phyloP scores from a whole-genome alignment of 75 land plant species.

The Sequoiadendron giganteum region DNA sequence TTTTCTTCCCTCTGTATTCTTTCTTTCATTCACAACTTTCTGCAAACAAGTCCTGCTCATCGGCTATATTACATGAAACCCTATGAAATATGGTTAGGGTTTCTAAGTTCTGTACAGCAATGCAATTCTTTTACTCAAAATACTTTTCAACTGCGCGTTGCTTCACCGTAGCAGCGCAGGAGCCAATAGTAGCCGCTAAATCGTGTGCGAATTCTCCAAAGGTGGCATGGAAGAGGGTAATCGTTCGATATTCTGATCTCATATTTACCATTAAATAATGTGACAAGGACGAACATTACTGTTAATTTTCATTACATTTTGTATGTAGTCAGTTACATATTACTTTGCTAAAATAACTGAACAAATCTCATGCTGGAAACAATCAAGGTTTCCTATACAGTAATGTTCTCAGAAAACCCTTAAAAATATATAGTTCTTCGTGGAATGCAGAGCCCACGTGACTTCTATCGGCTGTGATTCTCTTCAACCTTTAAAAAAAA shows the following conservation, averaged over 20 bases:
- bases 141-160: background rate
- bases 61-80: background rate
- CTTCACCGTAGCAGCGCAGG: background rate
- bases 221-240: background rate
- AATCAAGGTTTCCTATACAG: background rate
- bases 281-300: background rate
- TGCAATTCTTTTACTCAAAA: background rate
- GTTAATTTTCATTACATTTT: background rate
- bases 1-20: background rate
- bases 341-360: background rate
- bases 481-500: background rate
- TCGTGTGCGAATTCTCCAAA: background rate
- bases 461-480: background rate
- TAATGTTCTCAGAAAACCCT: background rate
- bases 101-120: background rate
- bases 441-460: background rate
- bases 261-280: background rate
- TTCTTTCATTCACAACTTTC: background rate
- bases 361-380: background rate
- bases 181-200: background rate
- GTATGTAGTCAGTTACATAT: background rate
- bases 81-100: background rate
- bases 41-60: background rate
- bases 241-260: background rate
- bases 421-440: background rate